A percentile compares a stretch with the other conserved stretches of the same genome.
Conservation (phyloP, 108 stramenopile genomes). For the Thalassiosira profunda region DNA sequence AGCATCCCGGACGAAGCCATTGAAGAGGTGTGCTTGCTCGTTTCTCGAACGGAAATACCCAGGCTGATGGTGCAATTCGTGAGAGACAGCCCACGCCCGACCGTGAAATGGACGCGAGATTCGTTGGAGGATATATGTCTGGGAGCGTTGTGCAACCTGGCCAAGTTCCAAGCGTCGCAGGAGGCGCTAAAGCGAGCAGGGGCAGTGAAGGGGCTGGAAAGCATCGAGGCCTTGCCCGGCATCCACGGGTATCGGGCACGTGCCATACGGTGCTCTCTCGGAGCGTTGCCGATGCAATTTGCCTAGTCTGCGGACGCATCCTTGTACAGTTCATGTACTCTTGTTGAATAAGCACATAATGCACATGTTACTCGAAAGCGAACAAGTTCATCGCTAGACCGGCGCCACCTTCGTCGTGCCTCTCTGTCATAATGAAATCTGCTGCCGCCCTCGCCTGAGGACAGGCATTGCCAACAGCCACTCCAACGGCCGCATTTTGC, state of each 20-base stretch:
- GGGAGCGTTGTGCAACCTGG: constrained; percentile 89
- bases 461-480: constrained; percentile 90
- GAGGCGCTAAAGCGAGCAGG: constrained; percentile 84
- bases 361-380: constrained; percentile 21
- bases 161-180: constrained; percentile 86
- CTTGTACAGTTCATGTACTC: not conserved
- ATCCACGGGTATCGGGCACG: constrained; percentile 55
- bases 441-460: constrained; percentile 73
- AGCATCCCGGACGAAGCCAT: constrained; percentile 57
- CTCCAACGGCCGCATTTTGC: constrained; percentile 74
- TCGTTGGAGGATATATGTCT: constrained; percentile 91
- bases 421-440: constrained; percentile 79
- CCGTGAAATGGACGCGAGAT: constrained; percentile 91
- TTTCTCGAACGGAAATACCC: constrained; percentile 91
- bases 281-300: constrained; percentile 33
- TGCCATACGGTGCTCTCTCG: constrained; percentile 45
- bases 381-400: constrained; percentile 89
- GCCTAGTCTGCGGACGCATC: not conserved
- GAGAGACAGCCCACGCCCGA: constrained; percentile 82
- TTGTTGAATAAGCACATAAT: not conserved
- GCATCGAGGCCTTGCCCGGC: constrained; percentile 77
- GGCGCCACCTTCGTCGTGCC: constrained; percentile 90
- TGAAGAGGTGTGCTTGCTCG: constrained; percentile 88
- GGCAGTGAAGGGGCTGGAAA: constrained; percentile 89
- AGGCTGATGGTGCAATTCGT: constrained; percentile 90